Evolutionary conservation across 176 grass and related monocot species (phyloP).

Genomic region (Carex kokanica): DNA sequence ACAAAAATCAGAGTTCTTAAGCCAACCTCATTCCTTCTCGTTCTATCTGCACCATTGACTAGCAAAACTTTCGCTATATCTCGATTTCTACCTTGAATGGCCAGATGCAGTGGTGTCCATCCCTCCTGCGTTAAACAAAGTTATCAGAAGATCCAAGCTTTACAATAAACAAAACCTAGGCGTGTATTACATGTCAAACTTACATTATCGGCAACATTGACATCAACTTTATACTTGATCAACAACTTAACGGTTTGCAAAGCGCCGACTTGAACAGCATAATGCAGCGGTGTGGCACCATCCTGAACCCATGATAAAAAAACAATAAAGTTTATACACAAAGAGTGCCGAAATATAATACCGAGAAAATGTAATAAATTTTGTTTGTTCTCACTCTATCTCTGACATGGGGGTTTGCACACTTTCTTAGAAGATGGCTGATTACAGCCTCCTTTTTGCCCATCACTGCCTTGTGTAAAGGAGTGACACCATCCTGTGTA

Average conservation of each 20-base stretch:
- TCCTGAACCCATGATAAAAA: slow-evolving; percentile 39
- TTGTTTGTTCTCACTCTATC: slow-evolving; percentile 49
- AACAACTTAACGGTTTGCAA: slow-evolving; percentile 81
- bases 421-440: slow-evolving; percentile 82
- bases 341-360: neutral
- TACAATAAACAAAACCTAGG: slow-evolving; percentile 10
- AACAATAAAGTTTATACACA: slow-evolving; percentile 13
- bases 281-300: slow-evolving; percentile 75
- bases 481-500: slow-evolving; percentile 71
- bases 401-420: slow-evolving; percentile 76
- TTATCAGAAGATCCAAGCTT: slow-evolving; percentile 2
- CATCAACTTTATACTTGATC: slow-evolving; percentile 82
- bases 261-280: slow-evolving; percentile 87
- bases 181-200: slow-evolving; percentile 22
- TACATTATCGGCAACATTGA: slow-evolving; percentile 78
- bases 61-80: slow-evolving; percentile 80
- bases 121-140: slow-evolving; percentile 50
- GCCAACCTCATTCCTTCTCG: slow-evolving; percentile 70
- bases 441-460: slow-evolving; percentile 96
- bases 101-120: slow-evolving; percentile 78
- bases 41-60: slow-evolving; percentile 79
- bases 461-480: slow-evolving; percentile 78
- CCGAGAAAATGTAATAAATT: neutral
- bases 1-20: neutral
- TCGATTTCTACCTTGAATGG: slow-evolving; percentile 83